phyloP scores from a whole-genome alignment of 257 asterid species.

The Ballota nigra region DNA sequence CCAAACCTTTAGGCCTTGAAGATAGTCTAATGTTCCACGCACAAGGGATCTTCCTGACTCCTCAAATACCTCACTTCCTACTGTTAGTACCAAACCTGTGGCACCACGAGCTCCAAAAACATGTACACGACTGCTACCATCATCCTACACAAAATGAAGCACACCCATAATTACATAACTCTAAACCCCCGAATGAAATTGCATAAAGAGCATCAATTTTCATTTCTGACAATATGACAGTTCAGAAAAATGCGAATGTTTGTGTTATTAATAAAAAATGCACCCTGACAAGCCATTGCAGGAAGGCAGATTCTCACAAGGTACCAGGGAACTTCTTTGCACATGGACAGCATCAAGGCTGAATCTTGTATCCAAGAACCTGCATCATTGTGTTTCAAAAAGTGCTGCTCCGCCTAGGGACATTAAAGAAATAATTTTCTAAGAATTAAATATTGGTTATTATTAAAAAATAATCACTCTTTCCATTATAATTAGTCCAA shows the following conservation, averaged over 20 bases:
- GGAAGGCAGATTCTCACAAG: constrained; percentile 56
- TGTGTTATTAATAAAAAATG: background rate
- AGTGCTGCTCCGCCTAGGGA: constrained; percentile 92
- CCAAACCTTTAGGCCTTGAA: constrained; percentile 93
- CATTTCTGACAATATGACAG: constrained; percentile 10
- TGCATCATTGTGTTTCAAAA: constrained; percentile 95
- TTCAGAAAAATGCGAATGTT: constrained; percentile 2
- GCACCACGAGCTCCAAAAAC: constrained; percentile 97
- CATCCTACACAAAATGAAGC: constrained; percentile 55
- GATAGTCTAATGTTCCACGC: constrained; percentile 96
- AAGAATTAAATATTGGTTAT: background rate
- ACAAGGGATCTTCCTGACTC: constrained; percentile 92
- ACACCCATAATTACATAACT: constrained; percentile 15
- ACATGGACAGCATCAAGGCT: constrained; percentile 93
- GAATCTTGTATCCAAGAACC: constrained; percentile 99
- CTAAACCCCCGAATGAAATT: constrained; percentile 3
- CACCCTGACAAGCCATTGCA: constrained; percentile 1
- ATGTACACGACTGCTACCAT: constrained; percentile 82
- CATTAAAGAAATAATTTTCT: constrained; percentile 2
- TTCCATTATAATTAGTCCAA: constrained; percentile 6
- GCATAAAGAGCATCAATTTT: constrained; percentile 5
- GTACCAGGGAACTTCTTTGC: constrained; percentile 99
- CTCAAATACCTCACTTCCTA: constrained; percentile 94
- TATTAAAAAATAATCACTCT: background rate
- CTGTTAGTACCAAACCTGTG: constrained; percentile 83